phyloP scores from a whole-genome alignment of 2,329 filamentous ascomycete species.

The Tolypocladium inflatum region DNA sequence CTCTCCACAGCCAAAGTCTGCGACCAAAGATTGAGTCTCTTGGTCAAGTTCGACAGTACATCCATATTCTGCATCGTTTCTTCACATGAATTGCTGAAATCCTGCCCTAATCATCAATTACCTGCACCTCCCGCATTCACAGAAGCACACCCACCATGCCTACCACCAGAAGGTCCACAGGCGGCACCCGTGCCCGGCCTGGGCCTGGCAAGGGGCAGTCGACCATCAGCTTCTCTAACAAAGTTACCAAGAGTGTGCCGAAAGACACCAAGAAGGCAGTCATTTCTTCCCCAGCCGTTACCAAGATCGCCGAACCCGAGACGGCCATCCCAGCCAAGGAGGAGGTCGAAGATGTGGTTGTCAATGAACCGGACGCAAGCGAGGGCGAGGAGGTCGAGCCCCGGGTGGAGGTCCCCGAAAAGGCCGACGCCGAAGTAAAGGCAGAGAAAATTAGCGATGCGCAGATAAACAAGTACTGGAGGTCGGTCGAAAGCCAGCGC shows the following conservation, averaged over 20 bases:
- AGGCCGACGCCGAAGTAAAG: conserved; percentile 40
- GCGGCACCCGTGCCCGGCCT: conserved; percentile 23
- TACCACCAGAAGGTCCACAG: conserved; percentile 37
- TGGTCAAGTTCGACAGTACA: background rate
- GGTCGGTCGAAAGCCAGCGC: conserved; percentile 57
- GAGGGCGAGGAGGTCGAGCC: conserved; percentile 15
- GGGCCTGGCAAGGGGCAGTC: conserved; percentile 37
- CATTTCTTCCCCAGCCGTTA: conserved; percentile 21
- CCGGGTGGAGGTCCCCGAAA: conserved; percentile 24
- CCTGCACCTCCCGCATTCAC: background rate
- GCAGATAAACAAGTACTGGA: conserved; percentile 73
- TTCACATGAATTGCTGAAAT: background rate
- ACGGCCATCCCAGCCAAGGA: conserved; percentile 9
- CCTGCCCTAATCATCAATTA: background rate
- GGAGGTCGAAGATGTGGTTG: conserved; percentile 11
- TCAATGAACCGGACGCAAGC: conserved; percentile 13
- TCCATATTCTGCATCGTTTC: background rate
- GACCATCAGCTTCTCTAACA: conserved; percentile 48
- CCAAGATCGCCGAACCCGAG: conserved; percentile 22
- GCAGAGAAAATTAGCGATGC: conserved; percentile 58
- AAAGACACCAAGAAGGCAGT: conserved; percentile 37
- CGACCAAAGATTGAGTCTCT: background rate
- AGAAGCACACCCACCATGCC: conserved; percentile 29
- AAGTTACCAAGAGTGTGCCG: conserved; percentile 43
- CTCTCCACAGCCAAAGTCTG: background rate